Percentiles rank a stretch among this genome's conserved stretches.
These are phyloP conservation scores for Ceratobasidium sp. DNA, from an alignment of 1,284 basidiomycete species.

Conservation along the genomic window DNA sequence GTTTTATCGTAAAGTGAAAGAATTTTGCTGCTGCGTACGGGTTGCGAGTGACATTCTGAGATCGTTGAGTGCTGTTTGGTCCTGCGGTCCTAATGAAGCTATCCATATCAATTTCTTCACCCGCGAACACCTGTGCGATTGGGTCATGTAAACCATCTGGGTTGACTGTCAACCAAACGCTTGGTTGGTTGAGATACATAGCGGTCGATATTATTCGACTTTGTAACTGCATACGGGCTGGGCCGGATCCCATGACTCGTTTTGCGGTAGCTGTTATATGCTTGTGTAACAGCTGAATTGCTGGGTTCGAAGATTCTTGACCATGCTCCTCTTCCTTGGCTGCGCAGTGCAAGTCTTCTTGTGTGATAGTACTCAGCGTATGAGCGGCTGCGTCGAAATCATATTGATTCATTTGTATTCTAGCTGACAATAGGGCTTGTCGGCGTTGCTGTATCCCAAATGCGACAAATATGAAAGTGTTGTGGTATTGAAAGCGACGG, in stretches of 20 bases:
- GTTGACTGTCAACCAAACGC: conserved; percentile 56
- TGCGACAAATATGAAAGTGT: conserved; percentile 58
- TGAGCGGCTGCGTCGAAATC: conserved; percentile 39
- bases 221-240: conserved; percentile 50
- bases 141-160: conserved; percentile 56
- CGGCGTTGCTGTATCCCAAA: conserved; percentile 58
- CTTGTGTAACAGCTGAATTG: conserved; percentile 29
- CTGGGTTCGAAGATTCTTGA: conserved; percentile 13
- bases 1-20: conserved; percentile 60
- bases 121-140: conserved; percentile 60
- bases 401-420: conserved; percentile 47
- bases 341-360: conserved; percentile 44
- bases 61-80: conserved; percentile 53
- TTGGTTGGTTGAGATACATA: conserved; percentile 49
- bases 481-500: conserved; percentile 56
- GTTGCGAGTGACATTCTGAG: conserved; percentile 58
- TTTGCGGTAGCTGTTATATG: conserved; percentile 44
- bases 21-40: conserved; percentile 61
- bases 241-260: conserved; percentile 50
- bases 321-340: conserved; percentile 47
- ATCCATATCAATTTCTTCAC: conserved; percentile 61
- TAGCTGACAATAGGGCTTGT: conserved; percentile 46
- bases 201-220: conserved; percentile 55
- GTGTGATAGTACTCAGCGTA: conserved; percentile 20
- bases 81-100: conserved; percentile 54